phyloP scores from a whole-genome alignment of 345 rosid genomes.

The Syzygium aromaticum region DNA sequence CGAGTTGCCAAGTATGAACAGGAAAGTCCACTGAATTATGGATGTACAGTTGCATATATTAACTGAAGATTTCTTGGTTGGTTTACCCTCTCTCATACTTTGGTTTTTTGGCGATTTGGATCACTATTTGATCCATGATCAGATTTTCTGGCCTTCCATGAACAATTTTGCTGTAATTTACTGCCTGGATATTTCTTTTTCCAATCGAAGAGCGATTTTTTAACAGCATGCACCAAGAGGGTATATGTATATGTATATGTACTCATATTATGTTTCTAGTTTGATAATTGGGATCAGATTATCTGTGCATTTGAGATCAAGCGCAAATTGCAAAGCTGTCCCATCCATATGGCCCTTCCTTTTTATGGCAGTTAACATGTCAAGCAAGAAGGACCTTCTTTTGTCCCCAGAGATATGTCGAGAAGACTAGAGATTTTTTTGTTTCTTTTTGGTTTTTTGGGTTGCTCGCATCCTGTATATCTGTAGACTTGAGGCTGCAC shows the following conservation, averaged over 20 bases:
- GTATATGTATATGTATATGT: background rate
- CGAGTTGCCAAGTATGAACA: constrained; percentile 58
- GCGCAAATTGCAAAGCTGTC: background rate
- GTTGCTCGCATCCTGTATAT: background rate
- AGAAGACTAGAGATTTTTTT: background rate
- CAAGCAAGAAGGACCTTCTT: background rate
- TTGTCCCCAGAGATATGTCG: background rate
- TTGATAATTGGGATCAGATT: background rate
- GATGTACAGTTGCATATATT: constrained; percentile 86
- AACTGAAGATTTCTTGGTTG: constrained; percentile 31
- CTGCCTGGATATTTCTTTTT: background rate
- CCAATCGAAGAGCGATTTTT: background rate
- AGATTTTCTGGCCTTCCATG: background rate
- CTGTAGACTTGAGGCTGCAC: background rate
- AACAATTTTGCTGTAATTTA: background rate
- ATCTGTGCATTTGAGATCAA: background rate
- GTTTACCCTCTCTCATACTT: background rate
- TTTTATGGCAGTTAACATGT: background rate
- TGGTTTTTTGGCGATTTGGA: background rate
- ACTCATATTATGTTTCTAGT: background rate
- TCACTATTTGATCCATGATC: background rate
- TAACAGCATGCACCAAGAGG: background rate
- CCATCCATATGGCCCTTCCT: background rate
- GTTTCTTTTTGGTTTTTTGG: background rate
- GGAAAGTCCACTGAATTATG: constrained; percentile 72